Evolutionary conservation across 2,329 filamentous ascomycete species (phyloP), one percentile per base, ranked within the genome.

Genomic region (Diplodia sapinea): DNA sequence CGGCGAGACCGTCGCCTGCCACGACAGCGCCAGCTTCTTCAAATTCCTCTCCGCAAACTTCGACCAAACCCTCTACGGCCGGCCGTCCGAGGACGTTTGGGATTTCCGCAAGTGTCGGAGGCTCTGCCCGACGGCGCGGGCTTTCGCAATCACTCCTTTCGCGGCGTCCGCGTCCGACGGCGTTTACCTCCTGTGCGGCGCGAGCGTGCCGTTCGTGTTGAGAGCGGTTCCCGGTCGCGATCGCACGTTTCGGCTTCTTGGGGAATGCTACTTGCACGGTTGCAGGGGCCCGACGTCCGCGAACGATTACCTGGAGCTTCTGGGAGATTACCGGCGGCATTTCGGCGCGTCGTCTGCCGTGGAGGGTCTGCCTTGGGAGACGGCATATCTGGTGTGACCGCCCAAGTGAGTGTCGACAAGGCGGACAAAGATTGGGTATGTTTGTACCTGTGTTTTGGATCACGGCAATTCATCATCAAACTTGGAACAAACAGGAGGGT

Each of bases 211-310:
- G 0, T 50, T 62, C 11, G n/a, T 62, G 4, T 7, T 62, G 29
- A 26, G 31, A 8, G 43, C 43, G 2, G 8, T 62, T 3, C 26
- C n/a, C 7, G 17, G 50, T 17, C 17, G 13, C 26, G n/a, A 7
- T 3, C 11, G 12, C 3, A 17, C 7, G 17, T 50, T 31, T 7
- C 13, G 13, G 9, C 57, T 62, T 6, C 15, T 51, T 3, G 57
- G 57, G 3, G 57, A 62, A 7, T 62, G 57, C 26, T 62, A 62
- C n/a, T 36, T 62, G 6, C 57, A 62, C 13, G 57, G 40, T 2
- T 50, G 43, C 2, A 50, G 50, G 29, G 57, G 57, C 1, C 43
- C 57, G 4, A 9, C 2, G 2, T 49, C 31, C 26, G 57, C 11
- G 1, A 2, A 36, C 17, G 17, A 62, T 12, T 62, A 62, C 29